phyloP scores from a whole-genome alignment of 1,284 basidiomycete species.

The Calocybe gambosa region DNA sequence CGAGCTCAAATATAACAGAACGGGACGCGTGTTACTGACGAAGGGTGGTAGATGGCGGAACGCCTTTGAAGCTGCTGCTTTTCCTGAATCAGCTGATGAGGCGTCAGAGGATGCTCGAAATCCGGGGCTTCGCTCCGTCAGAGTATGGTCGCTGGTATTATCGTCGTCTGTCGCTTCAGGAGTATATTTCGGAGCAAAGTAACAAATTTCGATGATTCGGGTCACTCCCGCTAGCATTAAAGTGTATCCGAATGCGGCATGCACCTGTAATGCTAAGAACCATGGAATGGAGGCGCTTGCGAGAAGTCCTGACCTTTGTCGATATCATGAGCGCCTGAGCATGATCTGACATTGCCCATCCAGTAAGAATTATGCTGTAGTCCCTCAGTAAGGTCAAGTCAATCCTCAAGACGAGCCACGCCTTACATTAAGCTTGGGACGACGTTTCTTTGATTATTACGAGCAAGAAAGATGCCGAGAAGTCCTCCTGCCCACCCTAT shows the following conservation, averaged over 20 bases:
- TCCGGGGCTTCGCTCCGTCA: slow-evolving; percentile 35
- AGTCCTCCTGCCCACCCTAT: slow-evolving; percentile 89
- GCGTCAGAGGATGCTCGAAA: slow-evolving; percentile 12
- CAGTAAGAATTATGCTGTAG: slow-evolving; percentile 77
- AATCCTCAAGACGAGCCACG: neutral
- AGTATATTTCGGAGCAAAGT: slow-evolving; percentile 44
- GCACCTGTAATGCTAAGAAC: slow-evolving; percentile 47
- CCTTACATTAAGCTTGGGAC: slow-evolving; percentile 79
- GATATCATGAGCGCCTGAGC: slow-evolving; percentile 81
- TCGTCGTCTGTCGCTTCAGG: slow-evolving; percentile 35
- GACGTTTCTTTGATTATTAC: slow-evolving; percentile 81
- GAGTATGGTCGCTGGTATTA: slow-evolving; percentile 58
- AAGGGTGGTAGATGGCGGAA: slow-evolving; percentile 86
- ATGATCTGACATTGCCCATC: slow-evolving; percentile 94
- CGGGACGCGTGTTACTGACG: slow-evolving; percentile 41
- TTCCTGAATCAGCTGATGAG: slow-evolving; percentile 21
- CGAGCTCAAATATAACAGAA: slow-evolving; percentile 1
- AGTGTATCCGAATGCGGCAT: slow-evolving; percentile 78
- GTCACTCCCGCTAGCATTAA: slow-evolving; percentile 82
- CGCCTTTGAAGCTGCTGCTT: slow-evolving; percentile 41
- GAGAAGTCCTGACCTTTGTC: slow-evolving; percentile 49
- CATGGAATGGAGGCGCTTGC: neutral
- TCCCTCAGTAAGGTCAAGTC: neutral
- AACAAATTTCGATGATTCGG: slow-evolving; percentile 85
- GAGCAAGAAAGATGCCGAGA: slow-evolving; percentile 80